These are phyloP conservation scores for Trametes coccinea DNA, from an alignment of 768 basidiomycete species.

Conservation along the genomic window DNA sequence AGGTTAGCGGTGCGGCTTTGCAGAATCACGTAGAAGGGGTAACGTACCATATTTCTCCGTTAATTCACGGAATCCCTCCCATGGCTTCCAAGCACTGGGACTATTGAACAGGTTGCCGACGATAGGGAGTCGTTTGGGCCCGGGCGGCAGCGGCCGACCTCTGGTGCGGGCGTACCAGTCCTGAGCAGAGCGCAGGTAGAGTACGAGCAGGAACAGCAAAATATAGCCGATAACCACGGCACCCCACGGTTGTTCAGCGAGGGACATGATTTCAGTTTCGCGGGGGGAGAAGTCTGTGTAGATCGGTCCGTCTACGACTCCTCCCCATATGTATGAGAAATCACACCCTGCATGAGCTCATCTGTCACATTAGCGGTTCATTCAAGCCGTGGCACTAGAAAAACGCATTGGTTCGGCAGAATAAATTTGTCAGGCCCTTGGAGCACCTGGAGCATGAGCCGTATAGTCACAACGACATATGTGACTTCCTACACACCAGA, in stretches of 20 bases:
- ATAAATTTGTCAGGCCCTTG: no score
- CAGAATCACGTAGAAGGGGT: background rate
- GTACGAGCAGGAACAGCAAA: background rate
- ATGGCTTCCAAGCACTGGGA: slow-evolving; percentile 8
- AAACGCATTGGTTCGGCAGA: no score
- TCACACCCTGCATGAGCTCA: no score
- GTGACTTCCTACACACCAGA: no score
- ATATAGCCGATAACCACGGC: background rate
- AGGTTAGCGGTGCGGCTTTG: background rate
- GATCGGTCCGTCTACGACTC: no score
- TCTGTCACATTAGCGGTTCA: no score
- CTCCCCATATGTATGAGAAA: no score
- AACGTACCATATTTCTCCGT: slow-evolving; percentile 16
- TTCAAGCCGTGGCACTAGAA: no score
- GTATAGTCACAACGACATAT: no score
- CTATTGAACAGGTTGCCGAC: slow-evolving; percentile 19
- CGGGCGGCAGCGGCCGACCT: slow-evolving; percentile 21
- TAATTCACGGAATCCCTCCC: slow-evolving; percentile 13
- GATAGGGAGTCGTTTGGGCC: slow-evolving; percentile 16
- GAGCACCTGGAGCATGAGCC: no score
- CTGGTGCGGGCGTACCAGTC: background rate
- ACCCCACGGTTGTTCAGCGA: background rate
- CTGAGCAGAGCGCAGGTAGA: background rate
- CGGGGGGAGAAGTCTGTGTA: no score
- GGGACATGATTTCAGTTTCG: no score